Evolutionary conservation across 2,329 filamentous ascomycete genomes (phyloP), one percentile per base, ranked within the genome.

Genomic region (Talaromyces sp.): DNA sequence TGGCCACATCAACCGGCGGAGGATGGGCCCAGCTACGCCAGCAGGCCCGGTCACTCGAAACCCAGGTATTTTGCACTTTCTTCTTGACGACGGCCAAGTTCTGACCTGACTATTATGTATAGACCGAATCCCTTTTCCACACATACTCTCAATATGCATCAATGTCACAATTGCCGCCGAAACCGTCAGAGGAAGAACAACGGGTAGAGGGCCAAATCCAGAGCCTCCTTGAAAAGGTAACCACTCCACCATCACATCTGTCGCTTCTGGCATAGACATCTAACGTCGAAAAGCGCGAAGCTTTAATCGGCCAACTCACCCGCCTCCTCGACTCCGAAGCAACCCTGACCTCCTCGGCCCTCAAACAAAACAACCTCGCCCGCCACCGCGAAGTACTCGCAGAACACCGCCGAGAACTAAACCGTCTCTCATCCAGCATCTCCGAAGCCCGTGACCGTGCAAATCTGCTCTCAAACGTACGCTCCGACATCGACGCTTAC

Each of bases 321-420:
- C 91, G 94, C 66, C 89, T 97, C 62, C 90, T 98, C 71, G 94
- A 98, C 81, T 96, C 93, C 64, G 94, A 98, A 84, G 88, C 93
- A 25, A 85, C 89, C 64, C 87, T 96, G 66, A 92, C 91, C 60
- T 89, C 93, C 52, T 98, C 94, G 43, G 93, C 93, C 64, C 86
- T 97, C n/a, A 98, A 98, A 80, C 93, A 97, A 74, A 97, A 94
- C 82, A 97, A 98, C 77, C 88, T 99, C 43, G 86, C 91, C 66
- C 90, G 96, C 35, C 92, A 98, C 72, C 91, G 92, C 70, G 93
- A 97, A 81, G 90, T 97, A 76, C 89, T 98, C 17, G 83, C 87
- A 43, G 91, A 96, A 75, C 94, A 99, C 81, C 88, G 89, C 67
- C 89, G 89, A 69, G 94, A 98, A 78, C 87, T 97, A 43, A 78